Base-by-base conservation (phyloP, 805 yeast genomes). In the Nakazawaea sp. region DNA sequence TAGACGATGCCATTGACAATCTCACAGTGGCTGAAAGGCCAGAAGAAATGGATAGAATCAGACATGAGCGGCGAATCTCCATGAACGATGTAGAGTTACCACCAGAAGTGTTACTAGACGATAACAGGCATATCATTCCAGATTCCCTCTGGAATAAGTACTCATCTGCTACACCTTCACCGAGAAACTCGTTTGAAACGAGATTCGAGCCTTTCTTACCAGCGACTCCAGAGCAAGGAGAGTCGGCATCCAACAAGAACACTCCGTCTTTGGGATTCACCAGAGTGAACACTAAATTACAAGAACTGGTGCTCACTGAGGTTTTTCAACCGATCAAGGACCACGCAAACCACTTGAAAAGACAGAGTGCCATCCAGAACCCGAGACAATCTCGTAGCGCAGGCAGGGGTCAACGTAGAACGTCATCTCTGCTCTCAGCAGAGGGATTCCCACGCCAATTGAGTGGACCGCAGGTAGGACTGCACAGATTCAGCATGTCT, bases 61-160 rank as follows among this genome's bases (percentile, higher is more conserved):
- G 18, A 11, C 21, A 10, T 4, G 25, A 18, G 18, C 13, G 15
- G 7, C 13, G 16, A 23, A 8, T 10, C 12, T 16, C 12, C 8
- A 28, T 17, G 31, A 28, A 8, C 8, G 56, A 40, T 8, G 49
- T 49, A 42, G 64, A 55, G 29, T 49, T 55, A 5, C 66, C 76
- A 9, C 84, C 90, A 3, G 96, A 87, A 51, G 97, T 90, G n/a
- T 78, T 84, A 2, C 66, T 90, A 24, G 89, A 87, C 55, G 97
- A 90, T 51, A 90, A 90, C 56, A 80, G 75, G 41, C 98, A 90
- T 57, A 89, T 90, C 38, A 80, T 90, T 23, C 96, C 97, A 0
- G 81, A 80, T 39, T 78, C 88, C 3, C 56, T 86, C 43, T 74
- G 87, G 76, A 69, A 69, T 42, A 76, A 72, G 38, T 80, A 75